Evolutionary conservation across 768 basidiomycete genomes (phyloP), one percentile per base, ranked within the genome.

Genomic region (Termitomyces bulborhizus): DNA sequence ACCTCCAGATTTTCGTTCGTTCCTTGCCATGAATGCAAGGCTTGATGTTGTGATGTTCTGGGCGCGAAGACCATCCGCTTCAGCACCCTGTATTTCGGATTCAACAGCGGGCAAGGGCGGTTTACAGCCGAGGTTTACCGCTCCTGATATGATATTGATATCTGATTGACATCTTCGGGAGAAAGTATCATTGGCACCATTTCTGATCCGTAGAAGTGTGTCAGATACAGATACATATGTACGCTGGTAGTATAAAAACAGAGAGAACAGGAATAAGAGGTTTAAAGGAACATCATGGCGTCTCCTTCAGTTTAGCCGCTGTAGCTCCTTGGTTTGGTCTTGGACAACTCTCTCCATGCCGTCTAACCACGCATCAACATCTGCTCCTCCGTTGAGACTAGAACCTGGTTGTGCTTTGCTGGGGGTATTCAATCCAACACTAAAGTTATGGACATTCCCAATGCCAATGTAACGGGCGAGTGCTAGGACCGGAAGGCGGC

Each of bases 401-500:
- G 48, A 6, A 11, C 24, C 16, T 27, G 26, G 27, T 11, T 13
- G 34, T 16, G n/a, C 24, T 27, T 24, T 47, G 39, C 44, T 56
- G 13, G 53, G 39, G 42, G 36, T 6, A 26, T 24, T 37, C 16
- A 57, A 36, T 34, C 13, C 57, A 27, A 46, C 18, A 27, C 27
- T 31, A 24, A 60, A 52, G 3, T 51, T 46, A 26, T 50, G 52
- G 13, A 73, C 45, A 58, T 67, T 69, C n/a, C 81, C 79, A 15
- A 77, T 69, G 29, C 85, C 81, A 48, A 98, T 85, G 66, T 93
- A 86, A 7, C 83, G 79, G 4, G 96, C 92, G 45, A 97, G 83
- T 1, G 95, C 92, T 18, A 98, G 81, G 45, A 98, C 93, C 3
- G 97, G 97, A n/a, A 99, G 76, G 6, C 94, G 84, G 12, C 97